Evolutionary conservation across 805 yeast genomes (phyloP), one percentile per base, ranked within the genome.

Genomic region (Brettanomyces anomalus): DNA sequence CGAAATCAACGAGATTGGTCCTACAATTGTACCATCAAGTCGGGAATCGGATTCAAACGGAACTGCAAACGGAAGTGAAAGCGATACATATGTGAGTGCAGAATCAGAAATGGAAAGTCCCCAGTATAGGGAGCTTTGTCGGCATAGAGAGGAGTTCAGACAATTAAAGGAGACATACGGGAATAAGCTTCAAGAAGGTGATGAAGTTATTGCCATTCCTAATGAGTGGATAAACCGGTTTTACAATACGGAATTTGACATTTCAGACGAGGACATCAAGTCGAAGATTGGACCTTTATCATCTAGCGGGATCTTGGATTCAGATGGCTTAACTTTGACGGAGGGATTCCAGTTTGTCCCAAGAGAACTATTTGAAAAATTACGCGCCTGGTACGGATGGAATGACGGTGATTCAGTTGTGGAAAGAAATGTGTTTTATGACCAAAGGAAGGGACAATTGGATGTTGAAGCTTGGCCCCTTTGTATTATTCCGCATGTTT

Each of bases 321-420:
- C 60, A 14, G 59, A 61, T 36, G 77, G 77, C 2, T 58, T 68
- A 31, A 66, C 77, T 45, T 32, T 48, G 5, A 53, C 47, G 40
- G 47, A 17, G 26, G 51, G 40, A 61, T 68, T 13, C 52, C 67
- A 45, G 32, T 60, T 42, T 53, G 58, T 81, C 0, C 61, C 75
- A 0, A 71, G 70, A 5, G 57, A 62, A 4, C 65, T 72, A 3
- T 80, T 75, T 49, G 52, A 64, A 3, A 53, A 64, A 45, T 56
- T 81, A 8, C 58, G 55, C 1, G 63, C 66, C 28, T 75, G 82
- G 79, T 80, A 78, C 56, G 84, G 83, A 0, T 40, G 74, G 18
- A 53, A 59, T 1, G 68, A 70, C 1, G 55, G 53, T 4, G 62
- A 71, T 5, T 46, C 47, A 5, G 66, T 72, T 0, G 57, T 71